These are phyloP conservation scores for Kalanchoe fedtschenkoi DNA, from an alignment of 164 flowering plant species.

Conservation along the genomic window DNA sequence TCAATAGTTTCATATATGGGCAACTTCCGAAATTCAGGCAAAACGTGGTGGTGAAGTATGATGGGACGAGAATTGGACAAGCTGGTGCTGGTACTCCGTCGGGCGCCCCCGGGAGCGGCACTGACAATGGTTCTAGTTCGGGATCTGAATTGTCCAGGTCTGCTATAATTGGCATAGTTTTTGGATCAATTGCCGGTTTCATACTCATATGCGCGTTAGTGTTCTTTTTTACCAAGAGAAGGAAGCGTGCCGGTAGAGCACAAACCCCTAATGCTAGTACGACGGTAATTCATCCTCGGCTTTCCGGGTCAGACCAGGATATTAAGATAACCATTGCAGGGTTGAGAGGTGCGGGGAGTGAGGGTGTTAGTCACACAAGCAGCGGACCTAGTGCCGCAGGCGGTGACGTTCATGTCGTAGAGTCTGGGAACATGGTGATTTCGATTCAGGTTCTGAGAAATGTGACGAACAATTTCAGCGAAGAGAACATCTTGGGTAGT, in stretches of 20 bases:
- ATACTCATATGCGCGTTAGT: constrained; percentile 13
- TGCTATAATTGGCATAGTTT: constrained; percentile 23
- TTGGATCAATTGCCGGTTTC: constrained; percentile 28
- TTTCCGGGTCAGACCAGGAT: constrained; percentile 53
- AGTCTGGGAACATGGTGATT: constrained; percentile 65
- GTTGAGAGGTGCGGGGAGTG: constrained; percentile 34
- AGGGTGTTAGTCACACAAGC: constrained; percentile 25
- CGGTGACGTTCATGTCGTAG: constrained; percentile 44
- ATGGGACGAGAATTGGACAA: constrained; percentile 50
- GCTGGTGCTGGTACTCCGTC: constrained; percentile 10
- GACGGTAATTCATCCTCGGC: constrained; percentile 53
- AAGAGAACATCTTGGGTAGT: constrained; percentile 58
- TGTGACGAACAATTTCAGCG: constrained; percentile 80
- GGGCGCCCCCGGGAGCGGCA: constrained; percentile 13
- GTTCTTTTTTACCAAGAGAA: constrained; percentile 24
- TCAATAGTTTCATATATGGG: constrained; percentile 57
- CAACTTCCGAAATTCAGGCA: constrained; percentile 36
- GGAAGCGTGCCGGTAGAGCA: constrained; percentile 28
- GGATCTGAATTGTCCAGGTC: constrained; percentile 12
- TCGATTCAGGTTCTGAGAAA: constrained; percentile 66
- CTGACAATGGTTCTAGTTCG: constrained; percentile 7
- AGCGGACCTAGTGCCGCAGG: constrained; percentile 21
- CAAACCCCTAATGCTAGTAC: constrained; percentile 34
- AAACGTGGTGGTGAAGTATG: constrained; percentile 24
- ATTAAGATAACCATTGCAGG: constrained; percentile 62